Conservation (phyloP, 441 rosid genomes). For the Populus hybrid region DNA sequence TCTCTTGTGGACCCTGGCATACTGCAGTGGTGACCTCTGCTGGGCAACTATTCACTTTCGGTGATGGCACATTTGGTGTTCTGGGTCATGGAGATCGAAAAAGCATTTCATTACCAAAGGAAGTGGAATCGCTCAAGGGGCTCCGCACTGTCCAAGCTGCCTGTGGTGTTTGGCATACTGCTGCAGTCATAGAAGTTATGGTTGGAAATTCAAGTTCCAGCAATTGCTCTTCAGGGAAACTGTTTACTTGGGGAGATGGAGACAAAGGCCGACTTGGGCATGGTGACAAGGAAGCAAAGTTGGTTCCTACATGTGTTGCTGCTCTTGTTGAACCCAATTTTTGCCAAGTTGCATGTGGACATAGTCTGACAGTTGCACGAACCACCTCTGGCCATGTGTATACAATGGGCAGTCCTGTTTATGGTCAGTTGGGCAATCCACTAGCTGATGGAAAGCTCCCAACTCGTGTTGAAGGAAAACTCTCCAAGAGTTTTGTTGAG, state of each 20-base stretch:
- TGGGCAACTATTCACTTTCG: conserved; percentile 92
- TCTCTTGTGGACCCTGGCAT: conserved; percentile 98
- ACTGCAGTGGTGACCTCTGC: conserved; percentile 93
- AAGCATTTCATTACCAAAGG: conserved; percentile 78
- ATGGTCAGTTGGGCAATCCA: conserved; percentile 93
- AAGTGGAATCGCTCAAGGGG: conserved; percentile 93
- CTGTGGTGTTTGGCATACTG: conserved; percentile 99
- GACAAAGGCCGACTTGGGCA: conserved; percentile 96
- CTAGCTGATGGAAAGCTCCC: conserved; percentile 88
- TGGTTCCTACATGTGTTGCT: conserved; percentile 94
- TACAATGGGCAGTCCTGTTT: conserved; percentile 93
- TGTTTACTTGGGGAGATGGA: conserved; percentile 98
- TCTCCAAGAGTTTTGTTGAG: conserved; percentile 78
- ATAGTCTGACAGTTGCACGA: conserved; percentile 86
- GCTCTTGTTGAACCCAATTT: conserved; percentile 95
- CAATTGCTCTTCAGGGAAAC: conserved; percentile 88
- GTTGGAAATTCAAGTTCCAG: conserved; percentile 87
- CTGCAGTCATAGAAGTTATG: conserved; percentile 97
- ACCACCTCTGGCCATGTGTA: conserved; percentile 84
- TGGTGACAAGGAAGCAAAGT: conserved; percentile 87
- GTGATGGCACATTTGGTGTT: conserved; percentile 98
- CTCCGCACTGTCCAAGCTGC: conserved; percentile 90
- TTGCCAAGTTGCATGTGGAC: conserved; percentile 92
- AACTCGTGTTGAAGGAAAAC: conserved; percentile 79
- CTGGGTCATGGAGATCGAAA: conserved; percentile 86